Conservation (phyloP, 768 basidiomycete genomes). For the Termitomyces sp. region DNA sequence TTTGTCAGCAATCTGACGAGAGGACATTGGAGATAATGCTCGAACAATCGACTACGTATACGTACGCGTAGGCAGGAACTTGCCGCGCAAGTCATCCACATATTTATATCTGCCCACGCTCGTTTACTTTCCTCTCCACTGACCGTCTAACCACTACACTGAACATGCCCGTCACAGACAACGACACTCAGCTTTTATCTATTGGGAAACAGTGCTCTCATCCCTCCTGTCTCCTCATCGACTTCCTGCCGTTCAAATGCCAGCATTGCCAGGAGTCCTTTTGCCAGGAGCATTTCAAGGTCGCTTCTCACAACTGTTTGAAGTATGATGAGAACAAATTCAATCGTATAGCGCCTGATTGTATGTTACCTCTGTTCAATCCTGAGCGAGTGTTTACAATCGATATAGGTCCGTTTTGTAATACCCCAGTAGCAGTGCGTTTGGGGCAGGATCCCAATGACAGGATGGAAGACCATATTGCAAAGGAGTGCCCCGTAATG, state of each 20-base stretch:
- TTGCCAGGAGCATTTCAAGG: conserved; percentile 79
- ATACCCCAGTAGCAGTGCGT: conserved; percentile 67
- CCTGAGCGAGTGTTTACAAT: neutral
- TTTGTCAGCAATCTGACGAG: neutral
- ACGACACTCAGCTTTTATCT: conserved; percentile 53
- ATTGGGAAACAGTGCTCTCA: conserved; percentile 73
- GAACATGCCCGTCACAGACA: conserved; percentile 24
- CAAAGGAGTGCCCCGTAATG: conserved; percentile 59
- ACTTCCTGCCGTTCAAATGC: conserved; percentile 86
- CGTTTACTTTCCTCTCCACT: conserved; percentile 8
- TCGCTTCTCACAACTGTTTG: conserved; percentile 58
- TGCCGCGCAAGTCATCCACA: conserved; percentile 18
- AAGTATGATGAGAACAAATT: conserved; percentile 67
- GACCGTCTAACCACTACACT: conserved; percentile 3
- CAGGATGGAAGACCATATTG: conserved; percentile 75
- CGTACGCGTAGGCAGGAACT: conserved; percentile 12
- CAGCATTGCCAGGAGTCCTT: conserved; percentile 68
- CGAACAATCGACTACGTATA: conserved; percentile 1
- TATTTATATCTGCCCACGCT: neutral
- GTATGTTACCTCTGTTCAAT: conserved; percentile 32
- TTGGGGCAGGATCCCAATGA: conserved; percentile 77
- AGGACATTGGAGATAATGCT: neutral
- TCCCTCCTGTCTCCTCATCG: conserved; percentile 61
- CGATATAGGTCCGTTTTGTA: conserved; percentile 67
- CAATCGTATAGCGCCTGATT: conserved; percentile 74